Conservation (phyloP, 257 asterid genomes). For the Capsicum rhomboideum region DNA sequence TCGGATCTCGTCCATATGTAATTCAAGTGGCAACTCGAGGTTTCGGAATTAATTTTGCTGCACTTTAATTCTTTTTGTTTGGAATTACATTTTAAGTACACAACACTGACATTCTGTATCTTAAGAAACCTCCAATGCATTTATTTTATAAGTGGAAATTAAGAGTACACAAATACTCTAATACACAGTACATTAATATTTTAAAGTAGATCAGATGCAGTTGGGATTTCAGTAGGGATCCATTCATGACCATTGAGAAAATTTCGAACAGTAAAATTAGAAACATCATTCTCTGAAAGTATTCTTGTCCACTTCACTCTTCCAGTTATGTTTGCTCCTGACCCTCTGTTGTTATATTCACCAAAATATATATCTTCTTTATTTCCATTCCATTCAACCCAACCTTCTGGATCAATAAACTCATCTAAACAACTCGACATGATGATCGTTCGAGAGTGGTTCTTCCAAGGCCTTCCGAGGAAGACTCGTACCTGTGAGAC, state of each 20-base stretch:
- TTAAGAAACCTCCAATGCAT: background rate
- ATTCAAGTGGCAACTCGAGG: background rate
- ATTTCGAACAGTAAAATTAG: constrained; percentile 1
- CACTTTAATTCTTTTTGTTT: background rate
- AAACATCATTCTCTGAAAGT: background rate
- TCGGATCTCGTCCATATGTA: too few species aligned
- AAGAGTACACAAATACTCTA: background rate
- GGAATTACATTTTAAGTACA: background rate
- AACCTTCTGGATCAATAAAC: constrained; percentile 1
- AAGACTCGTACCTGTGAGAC: background rate
- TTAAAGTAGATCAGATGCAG: background rate
- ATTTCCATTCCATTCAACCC: background rate
- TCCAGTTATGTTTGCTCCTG: background rate
- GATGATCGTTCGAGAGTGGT: background rate
- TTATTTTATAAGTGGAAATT: background rate
- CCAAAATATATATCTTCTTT: background rate
- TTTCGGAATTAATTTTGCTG: background rate
- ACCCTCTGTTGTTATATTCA: constrained; percentile 1
- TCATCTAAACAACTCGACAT: background rate
- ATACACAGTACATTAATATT: too few species aligned
- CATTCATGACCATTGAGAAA: background rate
- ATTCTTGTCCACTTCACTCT: background rate
- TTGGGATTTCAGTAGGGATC: background rate
- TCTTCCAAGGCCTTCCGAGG: constrained; percentile 6
- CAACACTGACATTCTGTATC: background rate